Evolutionary conservation across 192 early-diverging fungal species (phyloP).

Genomic region (Backusella tarrabulga): DNA sequence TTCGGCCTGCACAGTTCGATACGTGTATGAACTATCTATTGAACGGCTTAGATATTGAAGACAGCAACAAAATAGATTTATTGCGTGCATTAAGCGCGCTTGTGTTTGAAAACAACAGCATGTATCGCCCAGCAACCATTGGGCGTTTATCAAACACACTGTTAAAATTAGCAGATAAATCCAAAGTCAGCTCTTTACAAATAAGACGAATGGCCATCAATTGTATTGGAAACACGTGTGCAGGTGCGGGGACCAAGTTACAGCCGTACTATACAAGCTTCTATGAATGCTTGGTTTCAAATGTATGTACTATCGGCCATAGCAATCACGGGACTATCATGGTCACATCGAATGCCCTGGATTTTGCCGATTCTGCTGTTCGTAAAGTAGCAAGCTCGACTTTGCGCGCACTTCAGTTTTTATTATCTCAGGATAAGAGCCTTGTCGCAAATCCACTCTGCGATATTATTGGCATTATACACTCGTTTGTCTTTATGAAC

Average conservation of each 20-base stretch:
- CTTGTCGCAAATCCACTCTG: slow-evolving; percentile 39
- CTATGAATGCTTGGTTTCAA: slow-evolving; percentile 48
- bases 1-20: slow-evolving; percentile 21
- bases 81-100: slow-evolving; percentile 50
- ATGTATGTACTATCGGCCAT: slow-evolving; percentile 33
- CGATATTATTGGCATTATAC: slow-evolving; percentile 48
- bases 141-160: slow-evolving; percentile 30
- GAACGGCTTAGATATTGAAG: slow-evolving; percentile 10
- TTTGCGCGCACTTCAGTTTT: slow-evolving; percentile 52
- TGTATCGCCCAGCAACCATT: not conserved
- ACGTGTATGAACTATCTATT: slow-evolving; percentile 21
- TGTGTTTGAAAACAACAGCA: slow-evolving; percentile 46
- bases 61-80: slow-evolving; percentile 40
- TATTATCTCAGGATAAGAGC: slow-evolving; percentile 47
- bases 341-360: slow-evolving; percentile 13
- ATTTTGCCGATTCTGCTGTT: slow-evolving; percentile 28
- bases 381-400: slow-evolving; percentile 51
- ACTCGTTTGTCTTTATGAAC: slow-evolving; percentile 49
- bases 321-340: slow-evolving; percentile 16
- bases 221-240: slow-evolving; percentile 64
- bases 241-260: slow-evolving; percentile 55
- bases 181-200: slow-evolving; percentile 32
- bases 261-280: slow-evolving; percentile 45
- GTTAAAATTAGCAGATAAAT: slow-evolving; percentile 13
- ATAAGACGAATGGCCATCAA: slow-evolving; percentile 63